Evolutionary conservation across 176 grass and related monocot genomes (phyloP).

Genomic region (Aegilops umbellulata): DNA sequence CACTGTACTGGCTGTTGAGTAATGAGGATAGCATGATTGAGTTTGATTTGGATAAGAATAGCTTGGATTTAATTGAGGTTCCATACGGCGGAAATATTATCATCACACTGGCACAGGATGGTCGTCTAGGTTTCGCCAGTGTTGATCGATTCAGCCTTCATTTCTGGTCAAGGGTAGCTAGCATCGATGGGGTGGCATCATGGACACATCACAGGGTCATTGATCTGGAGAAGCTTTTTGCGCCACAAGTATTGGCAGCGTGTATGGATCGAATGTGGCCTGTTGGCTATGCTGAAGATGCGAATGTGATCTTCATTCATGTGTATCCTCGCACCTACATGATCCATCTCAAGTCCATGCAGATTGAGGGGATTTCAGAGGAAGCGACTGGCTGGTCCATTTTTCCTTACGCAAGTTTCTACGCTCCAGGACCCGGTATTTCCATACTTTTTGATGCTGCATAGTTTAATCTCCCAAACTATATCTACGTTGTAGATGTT

Average conservation of each 20-base stretch:
- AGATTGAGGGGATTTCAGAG: background rate
- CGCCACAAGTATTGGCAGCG: background rate
- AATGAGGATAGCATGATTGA: background rate
- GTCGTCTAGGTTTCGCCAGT: background rate
- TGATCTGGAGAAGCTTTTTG: background rate
- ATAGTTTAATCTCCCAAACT: background rate
- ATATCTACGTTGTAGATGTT: background rate
- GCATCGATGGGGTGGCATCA: background rate
- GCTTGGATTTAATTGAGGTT: background rate
- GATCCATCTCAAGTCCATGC: background rate
- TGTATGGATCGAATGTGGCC: background rate
- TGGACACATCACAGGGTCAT: background rate
- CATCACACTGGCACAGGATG: background rate
- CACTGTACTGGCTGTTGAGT: background rate
- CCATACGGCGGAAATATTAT: background rate
- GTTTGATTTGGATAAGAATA: background rate
- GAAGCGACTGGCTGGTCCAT: background rate
- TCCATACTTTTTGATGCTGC: background rate
- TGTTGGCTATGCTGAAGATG: background rate
- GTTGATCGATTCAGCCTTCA: background rate
- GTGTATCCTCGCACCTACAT: background rate
- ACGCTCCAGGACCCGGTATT: background rate
- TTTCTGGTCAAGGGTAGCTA: background rate
- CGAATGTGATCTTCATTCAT: background rate
- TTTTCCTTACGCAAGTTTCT: background rate